Evolutionary conservation across 1,284 basidiomycete genomes (phyloP), one percentile per base, ranked within the genome.

Genomic region (Naganishia cerealis): DNA sequence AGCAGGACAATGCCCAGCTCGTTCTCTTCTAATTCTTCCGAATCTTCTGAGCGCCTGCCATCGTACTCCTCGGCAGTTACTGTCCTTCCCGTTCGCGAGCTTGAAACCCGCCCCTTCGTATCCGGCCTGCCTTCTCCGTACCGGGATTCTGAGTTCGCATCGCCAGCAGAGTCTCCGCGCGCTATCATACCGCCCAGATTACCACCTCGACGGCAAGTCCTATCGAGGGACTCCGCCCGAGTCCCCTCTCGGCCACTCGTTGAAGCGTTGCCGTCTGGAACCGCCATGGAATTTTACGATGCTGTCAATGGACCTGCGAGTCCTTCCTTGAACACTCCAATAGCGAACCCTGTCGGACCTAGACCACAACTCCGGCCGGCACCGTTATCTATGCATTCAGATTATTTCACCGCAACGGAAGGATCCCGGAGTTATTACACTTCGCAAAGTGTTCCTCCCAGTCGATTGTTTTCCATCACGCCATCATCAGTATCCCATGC

Each of bases 11-110:
- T 52, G 36, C 48, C 59, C 10, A 50, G 48, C 33, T 52, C 59
- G 18, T 62, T 62, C 48, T 62, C 59, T 21, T 43, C 59, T 12
- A n/a, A 52, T n/a, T 57, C 57, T 2, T 33, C 29, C n/a, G n/a
- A 50, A 24, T 50, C 46, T 18, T 62, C 59, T 7, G 59, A 62
- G 36, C 46, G 59, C 15, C 59, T 62, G 15, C 59, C 59, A n/a
- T 62, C 59, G 12, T 62, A 62, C n/a, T 62, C 59, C 9, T 62
- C 59, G 18, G 59, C 59, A 52, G 39, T 62, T 36, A 62, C 59
- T 13, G 59, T 62, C 7, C 59, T 62, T 50, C 59, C 43, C 0
- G 59, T 62, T 36, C 59, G 59, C 8, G 59, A 62, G 26, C 18
- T 62, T 21, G 59, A 53, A 8, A 24, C 38, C 48, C 33, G 13